Conservation (phyloP, 1,139 yeast genomes). For the Taphrina pruni region DNA sequence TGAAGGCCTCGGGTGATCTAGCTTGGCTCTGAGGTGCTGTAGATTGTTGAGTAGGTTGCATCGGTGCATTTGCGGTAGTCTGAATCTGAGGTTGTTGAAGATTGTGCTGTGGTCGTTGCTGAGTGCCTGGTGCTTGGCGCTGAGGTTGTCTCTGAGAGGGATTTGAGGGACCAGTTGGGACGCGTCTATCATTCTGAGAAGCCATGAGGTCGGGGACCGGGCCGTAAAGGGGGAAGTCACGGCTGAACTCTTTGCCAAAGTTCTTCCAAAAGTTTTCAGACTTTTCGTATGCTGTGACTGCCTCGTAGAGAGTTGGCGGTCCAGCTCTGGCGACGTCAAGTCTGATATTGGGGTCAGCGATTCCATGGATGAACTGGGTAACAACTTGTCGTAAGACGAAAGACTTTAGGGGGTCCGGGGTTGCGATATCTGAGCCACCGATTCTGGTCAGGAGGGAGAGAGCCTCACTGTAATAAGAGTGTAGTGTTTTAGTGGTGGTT, state of each 20-base stretch:
- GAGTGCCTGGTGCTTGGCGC: no score
- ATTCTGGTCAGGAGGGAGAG: neutral
- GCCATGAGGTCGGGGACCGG: neutral
- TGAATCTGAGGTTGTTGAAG: no score
- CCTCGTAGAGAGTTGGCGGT: neutral
- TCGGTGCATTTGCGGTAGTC: no score
- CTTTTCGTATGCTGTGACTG: neutral
- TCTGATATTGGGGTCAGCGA: neutral
- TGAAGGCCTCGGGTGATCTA: no score
- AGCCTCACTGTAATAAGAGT: neutral
- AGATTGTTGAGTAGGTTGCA: no score
- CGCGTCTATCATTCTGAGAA: neutral
- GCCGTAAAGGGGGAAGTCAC: neutral
- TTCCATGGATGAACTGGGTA: neutral
- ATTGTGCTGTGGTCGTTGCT: no score
- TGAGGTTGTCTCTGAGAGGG: no score
- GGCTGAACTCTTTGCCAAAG: neutral
- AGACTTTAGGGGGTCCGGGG: neutral
- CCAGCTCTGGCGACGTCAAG: neutral
- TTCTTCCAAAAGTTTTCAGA: neutral
- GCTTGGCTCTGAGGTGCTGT: no score
- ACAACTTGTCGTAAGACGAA: neutral
- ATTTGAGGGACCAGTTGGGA: no score
- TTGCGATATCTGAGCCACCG: neutral
- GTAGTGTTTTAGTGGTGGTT: no score